These are phyloP conservation scores for Aphanocladium album DNA, from an alignment of 2,329 filamentous ascomycete genomes.

Conservation along the genomic window DNA sequence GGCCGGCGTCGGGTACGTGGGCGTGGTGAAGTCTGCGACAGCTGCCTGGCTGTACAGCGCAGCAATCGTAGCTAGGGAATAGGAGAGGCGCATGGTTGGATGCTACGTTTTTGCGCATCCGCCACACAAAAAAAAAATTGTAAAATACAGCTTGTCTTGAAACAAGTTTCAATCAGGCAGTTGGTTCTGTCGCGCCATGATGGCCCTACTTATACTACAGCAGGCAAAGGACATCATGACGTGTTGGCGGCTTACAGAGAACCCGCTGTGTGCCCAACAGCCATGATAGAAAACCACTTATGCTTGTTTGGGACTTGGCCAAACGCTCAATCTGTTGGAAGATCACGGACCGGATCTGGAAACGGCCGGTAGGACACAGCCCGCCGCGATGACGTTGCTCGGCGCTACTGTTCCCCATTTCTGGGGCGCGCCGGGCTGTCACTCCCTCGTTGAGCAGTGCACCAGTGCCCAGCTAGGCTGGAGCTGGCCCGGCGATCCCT, in stretches of 20 bases:
- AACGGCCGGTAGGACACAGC: not conserved
- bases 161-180: not conserved
- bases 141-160: too few relatives aligned
- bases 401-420: too few relatives aligned
- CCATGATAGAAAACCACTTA: not conserved
- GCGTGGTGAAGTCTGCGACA: not conserved
- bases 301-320: too few relatives aligned
- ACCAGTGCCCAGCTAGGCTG: not conserved
- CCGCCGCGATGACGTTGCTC: not conserved
- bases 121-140: not conserved
- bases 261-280: not conserved
- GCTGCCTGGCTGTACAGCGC: not conserved
- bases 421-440: too few relatives aligned
- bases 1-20: constrained; percentile 1
- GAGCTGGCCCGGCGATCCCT: too few relatives aligned
- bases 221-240: not conserved
- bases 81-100: not conserved
- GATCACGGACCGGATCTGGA: not conserved
- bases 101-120: not conserved
- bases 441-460: too few relatives aligned
- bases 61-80: not conserved
- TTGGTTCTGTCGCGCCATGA: not conserved
- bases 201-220: not conserved
- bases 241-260: not conserved
- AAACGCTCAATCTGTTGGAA: not conserved